A percentile compares a stretch with the other conserved stretches of the same genome.
Evolutionary conservation across 345 rosid species (phyloP).

Genomic region (Aurinia saxatilis): DNA sequence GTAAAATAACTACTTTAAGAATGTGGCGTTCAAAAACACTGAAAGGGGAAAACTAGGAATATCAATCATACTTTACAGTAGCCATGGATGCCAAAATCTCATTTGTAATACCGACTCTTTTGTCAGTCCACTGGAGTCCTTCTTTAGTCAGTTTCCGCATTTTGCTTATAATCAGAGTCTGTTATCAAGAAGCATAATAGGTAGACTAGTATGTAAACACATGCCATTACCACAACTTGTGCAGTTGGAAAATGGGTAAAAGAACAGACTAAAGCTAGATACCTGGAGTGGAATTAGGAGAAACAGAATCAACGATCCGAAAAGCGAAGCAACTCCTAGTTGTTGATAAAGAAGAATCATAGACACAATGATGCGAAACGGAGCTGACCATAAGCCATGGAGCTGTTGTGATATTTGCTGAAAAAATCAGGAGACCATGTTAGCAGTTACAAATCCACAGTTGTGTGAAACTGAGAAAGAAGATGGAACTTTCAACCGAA

Average conservation of each 20-base stretch:
- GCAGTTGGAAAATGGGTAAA: not conserved
- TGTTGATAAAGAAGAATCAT: conserved; percentile 89
- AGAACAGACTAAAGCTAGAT: not conserved
- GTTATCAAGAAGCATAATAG: conserved; percentile 14
- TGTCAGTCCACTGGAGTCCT: conserved; percentile 90
- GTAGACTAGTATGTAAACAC: conserved; percentile 1
- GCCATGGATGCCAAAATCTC: conserved; percentile 97
- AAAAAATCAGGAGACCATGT: not conserved
- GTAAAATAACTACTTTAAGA: not conserved
- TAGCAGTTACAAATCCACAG: not conserved
- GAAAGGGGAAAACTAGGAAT: not conserved
- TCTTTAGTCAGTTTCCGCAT: conserved; percentile 86
- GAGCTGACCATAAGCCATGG: conserved; percentile 93
- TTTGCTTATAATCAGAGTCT: conserved; percentile 80
- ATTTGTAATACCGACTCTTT: conserved; percentile 82
- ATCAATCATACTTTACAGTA: conserved; percentile 74
- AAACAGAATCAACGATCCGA: conserved; percentile 72
- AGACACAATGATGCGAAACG: conserved; percentile 72
- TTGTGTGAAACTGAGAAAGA: not conserved
- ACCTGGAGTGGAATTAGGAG: conserved; percentile 85
- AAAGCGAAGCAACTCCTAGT: conserved; percentile 82
- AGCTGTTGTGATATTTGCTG: conserved; percentile 88
- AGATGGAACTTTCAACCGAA: not conserved
- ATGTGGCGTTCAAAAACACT: not conserved
- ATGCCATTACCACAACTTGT: not conserved